Conservation (phyloP, 306 rosid genomes). For the Quercus cerris region DNA sequence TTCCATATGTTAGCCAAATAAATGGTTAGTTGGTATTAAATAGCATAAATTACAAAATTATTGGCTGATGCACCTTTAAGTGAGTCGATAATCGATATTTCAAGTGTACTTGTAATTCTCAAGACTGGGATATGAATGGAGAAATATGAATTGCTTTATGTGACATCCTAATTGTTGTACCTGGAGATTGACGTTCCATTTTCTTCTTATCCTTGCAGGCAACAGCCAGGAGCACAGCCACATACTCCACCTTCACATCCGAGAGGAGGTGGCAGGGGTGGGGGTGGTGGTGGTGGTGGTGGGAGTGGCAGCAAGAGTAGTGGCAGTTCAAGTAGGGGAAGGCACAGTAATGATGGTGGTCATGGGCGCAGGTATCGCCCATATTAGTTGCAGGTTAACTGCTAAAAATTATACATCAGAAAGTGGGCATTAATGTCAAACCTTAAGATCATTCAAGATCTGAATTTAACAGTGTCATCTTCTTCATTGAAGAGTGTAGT, state of each 20-base stretch:
- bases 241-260: slow-evolving; percentile 53
- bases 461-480: neutral
- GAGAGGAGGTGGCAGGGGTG: slow-evolving; percentile 50
- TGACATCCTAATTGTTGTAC: neutral
- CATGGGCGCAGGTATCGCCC: slow-evolving; percentile 88
- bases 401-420: neutral
- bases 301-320: slow-evolving; percentile 44
- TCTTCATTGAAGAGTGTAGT: slow-evolving; percentile 15
- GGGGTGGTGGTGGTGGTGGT: slow-evolving; percentile 39
- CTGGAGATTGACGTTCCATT: neutral
- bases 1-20: neutral
- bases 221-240: slow-evolving; percentile 70
- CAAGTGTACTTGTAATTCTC: neutral
- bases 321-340: slow-evolving; percentile 65
- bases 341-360: slow-evolving; percentile 54
- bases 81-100: neutral
- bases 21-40: neutral
- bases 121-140: neutral
- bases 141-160: neutral
- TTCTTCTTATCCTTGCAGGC: slow-evolving; percentile 51
- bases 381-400: slow-evolving; percentile 40
- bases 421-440: neutral
- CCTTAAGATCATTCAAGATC: slow-evolving; percentile 4
- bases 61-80: neutral
- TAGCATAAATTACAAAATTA: neutral